Evolutionary conservation across 2,329 filamentous ascomycete genomes (phyloP), one percentile per base, ranked within the genome.

Genomic region (Colletotrichum gigasporum): DNA sequence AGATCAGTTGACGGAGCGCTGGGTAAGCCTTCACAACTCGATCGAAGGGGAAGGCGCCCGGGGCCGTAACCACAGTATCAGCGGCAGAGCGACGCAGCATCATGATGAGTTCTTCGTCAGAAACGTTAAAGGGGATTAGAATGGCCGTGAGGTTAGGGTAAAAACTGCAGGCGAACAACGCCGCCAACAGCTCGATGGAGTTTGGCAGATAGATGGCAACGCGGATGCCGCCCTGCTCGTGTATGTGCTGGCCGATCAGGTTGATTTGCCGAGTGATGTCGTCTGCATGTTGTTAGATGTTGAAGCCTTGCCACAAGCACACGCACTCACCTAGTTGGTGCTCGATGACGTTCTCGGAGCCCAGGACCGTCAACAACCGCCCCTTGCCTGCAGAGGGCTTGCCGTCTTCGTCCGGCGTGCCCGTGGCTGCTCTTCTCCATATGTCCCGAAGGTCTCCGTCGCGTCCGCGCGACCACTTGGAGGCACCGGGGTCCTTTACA

Each of bases 181-280:
- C 85, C 32, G 88, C 86, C 51, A 99, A 82, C 66, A 97, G 88
- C 78, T 99, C 96, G 71, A 97, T 84, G 47, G 94, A 97, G 82
- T 99, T 97, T 42, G 94, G 93, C 60, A 98, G 85, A 76, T 96
- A 97, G 68, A 98, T 86, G 67, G 94, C 96, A 30, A 98, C 92
- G 51, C 89, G 90, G 74, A 89, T 91, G 35, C 88, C 88, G 59
- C 89, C 87, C 67, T 91, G 87, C 70, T 91, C 87, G 61, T 92
- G 82, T 69, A 93, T 85, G 71, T 94, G 88, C 71, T 87, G 87
- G 67, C 96, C 96, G 71, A 98, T 88, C 26, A 96, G 85, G 76
- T 92, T 94, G 76, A 98, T 97, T 75, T 96, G 91, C 69, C 90
- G 89, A 7, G 91, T 95, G 51, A 97, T 79, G 67, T 93, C 89